Evolutionary conservation across 129 eudicot genomes (phyloP).

Genomic region (Pseudognaphalium luteoalbum): DNA sequence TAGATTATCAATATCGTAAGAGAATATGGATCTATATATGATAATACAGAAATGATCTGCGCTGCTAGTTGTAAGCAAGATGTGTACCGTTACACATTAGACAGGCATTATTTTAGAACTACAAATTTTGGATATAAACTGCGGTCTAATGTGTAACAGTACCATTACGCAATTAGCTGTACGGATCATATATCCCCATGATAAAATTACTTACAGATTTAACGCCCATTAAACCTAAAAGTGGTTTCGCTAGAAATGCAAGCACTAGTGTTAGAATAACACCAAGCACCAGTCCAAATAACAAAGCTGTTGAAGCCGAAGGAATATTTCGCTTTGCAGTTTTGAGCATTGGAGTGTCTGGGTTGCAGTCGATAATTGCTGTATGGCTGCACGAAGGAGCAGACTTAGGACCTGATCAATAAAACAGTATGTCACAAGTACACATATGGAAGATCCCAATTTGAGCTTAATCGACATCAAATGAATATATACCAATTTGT

Average conservation of each 20-base stretch:
- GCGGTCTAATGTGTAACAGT: too few species aligned
- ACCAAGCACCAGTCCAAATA: conserved; percentile 63
- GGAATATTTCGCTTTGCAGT: conserved; percentile 49
- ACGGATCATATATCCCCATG: background rate
- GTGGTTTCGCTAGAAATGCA: conserved; percentile 52
- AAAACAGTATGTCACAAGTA: background rate
- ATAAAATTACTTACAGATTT: conserved; percentile 50
- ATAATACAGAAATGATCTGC: background rate
- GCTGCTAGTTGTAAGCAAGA: background rate
- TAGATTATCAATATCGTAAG: background rate
- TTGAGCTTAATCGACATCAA: background rate
- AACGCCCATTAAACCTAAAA: conserved; percentile 62
- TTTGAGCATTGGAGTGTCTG: conserved; percentile 11
- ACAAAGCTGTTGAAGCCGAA: conserved; percentile 72
- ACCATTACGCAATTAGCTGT: too few species aligned
- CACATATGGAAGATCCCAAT: background rate
- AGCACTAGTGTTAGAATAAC: conserved; percentile 53
- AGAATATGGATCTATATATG: background rate
- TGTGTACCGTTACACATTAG: too few species aligned
- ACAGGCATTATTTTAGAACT: too few species aligned
- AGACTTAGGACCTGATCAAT: conserved; percentile 25
- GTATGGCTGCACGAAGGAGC: conserved; percentile 15
- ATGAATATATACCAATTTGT: too few species aligned
- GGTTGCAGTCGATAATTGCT: background rate
- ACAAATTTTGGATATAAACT: too few species aligned